Base-by-base conservation (phyloP, 176 grass and related monocot genomes). In the Aegilops speltoides region DNA sequence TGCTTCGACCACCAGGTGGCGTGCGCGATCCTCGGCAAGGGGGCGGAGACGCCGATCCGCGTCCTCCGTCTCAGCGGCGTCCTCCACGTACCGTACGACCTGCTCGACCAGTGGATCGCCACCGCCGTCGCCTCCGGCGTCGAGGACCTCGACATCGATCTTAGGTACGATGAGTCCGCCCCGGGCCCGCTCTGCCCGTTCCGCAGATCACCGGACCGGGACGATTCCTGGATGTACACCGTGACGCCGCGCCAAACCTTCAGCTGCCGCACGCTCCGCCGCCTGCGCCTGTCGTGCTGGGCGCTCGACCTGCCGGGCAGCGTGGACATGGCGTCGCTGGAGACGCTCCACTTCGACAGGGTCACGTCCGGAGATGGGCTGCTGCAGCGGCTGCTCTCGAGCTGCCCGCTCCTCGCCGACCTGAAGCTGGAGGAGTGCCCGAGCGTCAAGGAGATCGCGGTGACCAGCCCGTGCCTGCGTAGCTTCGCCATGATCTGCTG, bases 351-450 rank as follows among this genome's bases (percentile, higher is more conserved):
- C 36, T 69, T 84, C 26, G 14, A 4, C 11, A 76, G 11, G 40
- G 24, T 85, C 59, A 54, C 17, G 60, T 45, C 5, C 60, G 1
- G 1, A 1, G 28, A 10, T 0, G n/a, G 6, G 20, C 20, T 8
- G 22, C 41, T 77, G 12, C 83, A 56, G 83, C 20, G 0, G 22
- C 73, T 78, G 20, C 2, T 78, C 43, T 78, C 31, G 10, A 7
- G n/a, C n/a, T 70, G 63, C 84, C 61, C 43, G 8, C 9, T 10
- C 15, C 84, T 86, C 46, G 3, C n/a, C 4, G 0, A 26, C 33
- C 84, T 86, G 8, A 69, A 31, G 63, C 75, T 86, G 45, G 84
- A 86, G 64, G 59, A 86, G 75, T 78, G 84, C 32, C 46, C 62
- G 1, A 3, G 3, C 15, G 7, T 26, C 3, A 40, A 4, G 3